These are phyloP conservation scores for Hypoxylon sp. DNA, from an alignment of 2,329 filamentous ascomycete species.

Conservation along the genomic window DNA sequence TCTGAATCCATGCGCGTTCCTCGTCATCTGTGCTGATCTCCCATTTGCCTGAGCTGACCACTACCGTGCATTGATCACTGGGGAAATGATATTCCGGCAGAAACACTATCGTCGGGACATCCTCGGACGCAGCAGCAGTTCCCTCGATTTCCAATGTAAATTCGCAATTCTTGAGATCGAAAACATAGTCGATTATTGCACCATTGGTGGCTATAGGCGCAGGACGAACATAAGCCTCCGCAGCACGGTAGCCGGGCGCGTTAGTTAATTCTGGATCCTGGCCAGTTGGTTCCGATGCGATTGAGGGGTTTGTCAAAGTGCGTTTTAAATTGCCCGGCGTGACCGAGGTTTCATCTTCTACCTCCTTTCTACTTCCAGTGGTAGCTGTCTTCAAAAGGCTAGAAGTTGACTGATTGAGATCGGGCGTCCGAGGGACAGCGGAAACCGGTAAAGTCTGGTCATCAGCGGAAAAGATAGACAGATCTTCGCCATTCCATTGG, in stretches of 20 bases:
- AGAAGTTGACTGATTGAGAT: constrained; percentile 62
- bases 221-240: constrained; percentile 92
- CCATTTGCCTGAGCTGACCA: constrained; percentile 91
- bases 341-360: constrained; percentile 71
- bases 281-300: constrained; percentile 70
- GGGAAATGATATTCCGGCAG: constrained; percentile 96
- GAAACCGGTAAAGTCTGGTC: constrained; percentile 76
- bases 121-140: constrained; percentile 69
- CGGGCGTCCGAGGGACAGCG: constrained; percentile 61
- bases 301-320: constrained; percentile 77
- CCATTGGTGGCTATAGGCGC: constrained; percentile 84
- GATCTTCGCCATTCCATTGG: constrained; percentile 96
- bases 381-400: constrained; percentile 61
- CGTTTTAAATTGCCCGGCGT: constrained; percentile 83
- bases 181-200: constrained; percentile 78
- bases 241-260: constrained; percentile 84
- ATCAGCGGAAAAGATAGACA: constrained; percentile 90
- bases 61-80: constrained; percentile 77
- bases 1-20: constrained; percentile 79
- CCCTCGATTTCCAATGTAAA: constrained; percentile 82
- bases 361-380: constrained; percentile 58
- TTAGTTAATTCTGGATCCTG: constrained; percentile 72
- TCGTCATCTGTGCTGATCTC: constrained; percentile 82
- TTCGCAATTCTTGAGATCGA: constrained; percentile 83
- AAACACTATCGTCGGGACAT: constrained; percentile 84